Percentiles rank a stretch among this genome's conserved stretches.
Conservation (phyloP, 2,329 filamentous ascomycete species). For the Talaromyces pinophilus region DNA sequence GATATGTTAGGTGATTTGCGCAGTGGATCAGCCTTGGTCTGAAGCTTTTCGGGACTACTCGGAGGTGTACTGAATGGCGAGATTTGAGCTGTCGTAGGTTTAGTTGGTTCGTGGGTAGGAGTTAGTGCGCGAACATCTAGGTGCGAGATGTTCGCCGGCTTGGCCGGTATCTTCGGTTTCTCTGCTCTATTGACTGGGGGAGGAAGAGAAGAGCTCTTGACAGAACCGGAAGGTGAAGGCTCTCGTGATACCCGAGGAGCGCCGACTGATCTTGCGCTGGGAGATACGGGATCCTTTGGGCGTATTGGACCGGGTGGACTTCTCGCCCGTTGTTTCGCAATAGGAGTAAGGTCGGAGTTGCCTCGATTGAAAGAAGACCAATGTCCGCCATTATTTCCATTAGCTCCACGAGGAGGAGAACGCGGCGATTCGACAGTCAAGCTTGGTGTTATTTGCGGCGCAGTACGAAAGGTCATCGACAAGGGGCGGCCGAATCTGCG, state of each 20-base stretch:
- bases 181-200: slow-evolving; percentile 79
- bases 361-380: slow-evolving; percentile 54
- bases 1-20: slow-evolving; percentile 20
- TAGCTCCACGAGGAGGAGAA: slow-evolving; percentile 42
- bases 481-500: slow-evolving; percentile 59
- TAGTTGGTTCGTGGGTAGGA: slow-evolving; percentile 29
- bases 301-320: slow-evolving; percentile 23
- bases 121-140: slow-evolving; percentile 33
- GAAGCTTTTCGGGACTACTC: slow-evolving; percentile 65
- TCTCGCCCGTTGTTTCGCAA: slow-evolving; percentile 25
- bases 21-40: slow-evolving; percentile 27
- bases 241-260: slow-evolving; percentile 17
- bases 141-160: slow-evolving; percentile 41
- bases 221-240: slow-evolving; percentile 33
- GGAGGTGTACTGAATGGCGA: slow-evolving; percentile 90
- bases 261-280: slow-evolving; percentile 19
- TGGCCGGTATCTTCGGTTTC: slow-evolving; percentile 67
- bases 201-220: slow-evolving; percentile 54
- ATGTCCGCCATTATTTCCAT: slow-evolving; percentile 63
- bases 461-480: slow-evolving; percentile 46
- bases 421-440: slow-evolving; percentile 48
- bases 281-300: slow-evolving; percentile 37
- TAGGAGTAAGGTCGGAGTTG: slow-evolving; percentile 30
- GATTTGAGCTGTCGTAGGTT: slow-evolving; percentile 48
- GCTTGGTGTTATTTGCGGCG: slow-evolving; percentile 45